These are phyloP conservation scores for Aquilaria agallochum DNA, from an alignment of 441 rosid genomes.

Conservation along the genomic window DNA sequence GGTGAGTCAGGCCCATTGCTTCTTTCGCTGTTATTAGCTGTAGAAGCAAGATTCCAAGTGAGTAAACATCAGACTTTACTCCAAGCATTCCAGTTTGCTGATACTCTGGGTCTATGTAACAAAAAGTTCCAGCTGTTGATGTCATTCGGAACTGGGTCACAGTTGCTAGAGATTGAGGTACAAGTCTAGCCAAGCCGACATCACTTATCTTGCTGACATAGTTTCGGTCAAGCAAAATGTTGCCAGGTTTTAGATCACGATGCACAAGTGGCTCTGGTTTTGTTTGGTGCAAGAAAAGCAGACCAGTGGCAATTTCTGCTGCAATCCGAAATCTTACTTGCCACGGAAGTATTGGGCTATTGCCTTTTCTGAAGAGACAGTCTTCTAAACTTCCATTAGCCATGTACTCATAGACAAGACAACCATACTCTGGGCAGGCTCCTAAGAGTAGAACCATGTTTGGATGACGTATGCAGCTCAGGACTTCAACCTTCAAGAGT, in stretches of 20 bases:
- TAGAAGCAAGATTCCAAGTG: conserved; percentile 73
- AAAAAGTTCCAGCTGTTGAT: conserved; percentile 85
- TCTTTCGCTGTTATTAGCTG: conserved; percentile 78
- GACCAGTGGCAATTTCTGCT: conserved; percentile 82
- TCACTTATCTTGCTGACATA: conserved; percentile 86
- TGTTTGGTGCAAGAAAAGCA: conserved; percentile 85
- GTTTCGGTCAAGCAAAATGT: conserved; percentile 79
- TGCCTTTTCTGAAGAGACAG: conserved; percentile 49
- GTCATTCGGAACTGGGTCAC: conserved; percentile 85
- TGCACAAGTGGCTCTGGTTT: conserved; percentile 93
- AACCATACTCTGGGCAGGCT: conserved; percentile 80
- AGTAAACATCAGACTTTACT: conserved; percentile 73
- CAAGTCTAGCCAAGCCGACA: conserved; percentile 86
- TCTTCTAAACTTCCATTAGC: conserved; percentile 89
- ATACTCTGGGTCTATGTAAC: conserved; percentile 91
- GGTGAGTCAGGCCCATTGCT: conserved; percentile 84
- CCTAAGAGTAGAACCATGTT: conserved; percentile 93
- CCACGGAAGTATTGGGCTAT: conserved; percentile 63
- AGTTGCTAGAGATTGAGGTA: conserved; percentile 68
- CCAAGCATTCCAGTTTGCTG: conserved; percentile 93
- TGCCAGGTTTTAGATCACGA: conserved; percentile 86
- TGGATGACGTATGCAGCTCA: conserved; percentile 81
- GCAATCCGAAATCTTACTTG: conserved; percentile 65
- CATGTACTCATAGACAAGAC: conserved; percentile 86
- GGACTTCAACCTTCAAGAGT: conserved; percentile 60